Conservation (phyloP, 352 stramenopile species). For the Phytopythium chamaehyphon region DNA sequence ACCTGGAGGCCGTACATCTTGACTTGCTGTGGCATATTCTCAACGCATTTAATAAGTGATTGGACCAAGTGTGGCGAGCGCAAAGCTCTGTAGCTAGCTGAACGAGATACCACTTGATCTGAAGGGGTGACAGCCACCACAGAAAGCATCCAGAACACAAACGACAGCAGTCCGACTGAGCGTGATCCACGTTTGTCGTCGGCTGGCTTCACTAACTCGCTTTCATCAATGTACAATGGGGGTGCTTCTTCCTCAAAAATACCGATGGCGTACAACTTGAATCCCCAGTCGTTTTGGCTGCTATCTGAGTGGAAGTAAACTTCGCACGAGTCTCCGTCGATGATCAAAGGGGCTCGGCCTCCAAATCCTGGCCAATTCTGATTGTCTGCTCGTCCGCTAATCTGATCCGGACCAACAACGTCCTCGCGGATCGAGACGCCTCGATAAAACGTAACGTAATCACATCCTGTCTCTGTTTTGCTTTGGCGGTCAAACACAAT, state of each 20-base stretch:
- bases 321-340: slow-evolving; percentile 69
- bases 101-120: slow-evolving; percentile 7
- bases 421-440: slow-evolving; percentile 35
- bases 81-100: slow-evolving; percentile 13
- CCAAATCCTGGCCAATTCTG: slow-evolving; percentile 82
- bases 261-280: slow-evolving; percentile 77
- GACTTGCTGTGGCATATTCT: slow-evolving; percentile 34
- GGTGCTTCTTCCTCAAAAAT: slow-evolving; percentile 42
- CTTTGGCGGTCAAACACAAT: slow-evolving; percentile 68
- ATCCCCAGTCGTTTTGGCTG: slow-evolving; percentile 88
- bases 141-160: slow-evolving; percentile 39
- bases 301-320: slow-evolving; percentile 82
- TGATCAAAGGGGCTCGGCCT: slow-evolving; percentile 55
- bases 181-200: slow-evolving; percentile 4
- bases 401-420: slow-evolving; percentile 48
- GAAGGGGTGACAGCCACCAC: slow-evolving; percentile 17
- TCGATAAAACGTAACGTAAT: slow-evolving; percentile 78
- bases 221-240: neutral
- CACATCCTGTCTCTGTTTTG: slow-evolving; percentile 59
- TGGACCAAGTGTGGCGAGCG: slow-evolving; percentile 34
- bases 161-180: slow-evolving; percentile 20
- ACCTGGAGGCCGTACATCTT: slow-evolving; percentile 36
- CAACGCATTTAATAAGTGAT: slow-evolving; percentile 26
- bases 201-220: neutral
- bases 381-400: slow-evolving; percentile 52